Evolutionary conservation across 768 basidiomycete species (phyloP), one percentile per base, ranked within the genome.

Genomic region (Lactifluus pinguis): DNA sequence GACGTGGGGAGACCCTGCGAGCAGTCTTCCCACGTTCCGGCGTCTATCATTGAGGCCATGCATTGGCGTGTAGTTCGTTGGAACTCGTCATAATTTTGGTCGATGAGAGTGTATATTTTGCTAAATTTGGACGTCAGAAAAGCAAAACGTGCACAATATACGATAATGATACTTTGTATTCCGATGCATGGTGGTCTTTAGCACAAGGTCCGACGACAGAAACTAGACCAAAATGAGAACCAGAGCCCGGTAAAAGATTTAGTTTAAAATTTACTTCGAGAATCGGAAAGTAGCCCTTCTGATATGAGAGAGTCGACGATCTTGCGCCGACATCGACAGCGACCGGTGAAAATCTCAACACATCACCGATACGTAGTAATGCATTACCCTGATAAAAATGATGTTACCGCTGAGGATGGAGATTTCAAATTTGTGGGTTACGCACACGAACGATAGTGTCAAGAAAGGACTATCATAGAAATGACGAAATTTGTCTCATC

Each of bases 271-370:
- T 7, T 58, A 73, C 73, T 49, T 62, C 58, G 13, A 74, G 62
- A 17, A 74, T 32, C 3, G 66, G 68, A 38, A 74, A 64, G 59
- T 71, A 73, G 2, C 65, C 72, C 19, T 62, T 53, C 59, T 73
- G 70, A 55, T 73, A 75, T 7, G 73, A 70, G n/a, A 74, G 60
- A 0, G 42, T 44, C 9, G 25, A 47, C 4, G 19, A 29, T 2
- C 39, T 30, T 2, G 44, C 32, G 9, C 63, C 69, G 9, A 62
- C 64, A 15, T 50, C 25, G 39, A 59, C 48, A n/a, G 60, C 47
- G n/a, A 72, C 69, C 3, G 62, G 48, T 7, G 39, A 8, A 34
- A 53, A 70, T 4, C 60, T 45, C 17, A 74, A 47, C 42, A 72
- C 68, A 29, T 72, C 70, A n/a, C 68, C 66, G 4, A 74, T 63